These are phyloP conservation scores for Paspalum notatum DNA, from an alignment of 176 grass and related monocot species.

Conservation along the genomic window DNA sequence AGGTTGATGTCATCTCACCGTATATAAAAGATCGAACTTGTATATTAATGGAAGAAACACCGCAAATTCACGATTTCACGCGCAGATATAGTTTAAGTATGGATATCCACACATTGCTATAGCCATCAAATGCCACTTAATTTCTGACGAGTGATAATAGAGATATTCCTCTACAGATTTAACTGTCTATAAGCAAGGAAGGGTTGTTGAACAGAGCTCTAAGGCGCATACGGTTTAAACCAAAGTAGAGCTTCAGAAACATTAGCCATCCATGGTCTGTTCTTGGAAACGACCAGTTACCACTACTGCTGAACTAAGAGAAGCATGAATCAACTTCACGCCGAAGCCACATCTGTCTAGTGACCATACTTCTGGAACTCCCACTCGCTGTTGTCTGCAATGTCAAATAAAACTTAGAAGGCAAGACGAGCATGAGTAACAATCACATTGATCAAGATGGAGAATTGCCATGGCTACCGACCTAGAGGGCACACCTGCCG, in stretches of 20 bases:
- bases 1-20: background rate
- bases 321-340: background rate
- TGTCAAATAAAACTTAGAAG: conserved; percentile 5
- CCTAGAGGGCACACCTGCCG: conserved; percentile 99
- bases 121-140: conserved; percentile 11
- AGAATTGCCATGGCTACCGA: conserved; percentile 18
- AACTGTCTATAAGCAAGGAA: background rate
- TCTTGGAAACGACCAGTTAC: conserved; percentile 18
- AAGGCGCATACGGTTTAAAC: background rate
- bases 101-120: background rate
- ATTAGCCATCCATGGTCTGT: conserved; percentile 11
- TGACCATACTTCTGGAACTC: conserved; percentile 99
- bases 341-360: conserved; percentile 33
- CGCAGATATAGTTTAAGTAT: background rate
- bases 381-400: conserved; percentile 98
- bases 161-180: background rate
- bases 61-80: background rate
- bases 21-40: background rate
- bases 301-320: background rate
- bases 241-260: conserved; percentile 22
- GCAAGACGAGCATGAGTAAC: conserved; percentile 8
- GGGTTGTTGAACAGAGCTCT: conserved; percentile 4
- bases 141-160: background rate
- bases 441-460: conserved; percentile 12
- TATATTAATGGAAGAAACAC: background rate